Percentiles rank a stretch among this genome's conserved stretches.
These are phyloP conservation scores for Apiospora sp. DNA, from an alignment of 2,329 filamentous ascomycete species.

Conservation along the genomic window DNA sequence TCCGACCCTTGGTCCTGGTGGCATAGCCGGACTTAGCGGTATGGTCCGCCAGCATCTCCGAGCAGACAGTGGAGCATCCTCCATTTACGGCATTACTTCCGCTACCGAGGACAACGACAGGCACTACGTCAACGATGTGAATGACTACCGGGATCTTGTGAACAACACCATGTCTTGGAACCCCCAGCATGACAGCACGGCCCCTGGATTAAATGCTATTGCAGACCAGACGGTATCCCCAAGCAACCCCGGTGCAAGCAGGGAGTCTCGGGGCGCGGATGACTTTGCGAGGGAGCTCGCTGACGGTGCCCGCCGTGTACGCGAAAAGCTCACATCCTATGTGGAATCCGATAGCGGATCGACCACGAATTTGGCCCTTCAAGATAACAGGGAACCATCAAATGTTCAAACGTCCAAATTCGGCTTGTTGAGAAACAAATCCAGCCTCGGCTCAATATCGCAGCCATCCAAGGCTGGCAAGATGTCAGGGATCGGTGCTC, in stretches of 20 bases:
- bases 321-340: slow-evolving; percentile 76
- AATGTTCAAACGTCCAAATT: slow-evolving; percentile 48
- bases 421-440: slow-evolving; percentile 70
- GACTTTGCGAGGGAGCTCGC: slow-evolving; percentile 79
- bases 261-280: slow-evolving; percentile 52
- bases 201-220: slow-evolving; percentile 33
- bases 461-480: slow-evolving; percentile 65
- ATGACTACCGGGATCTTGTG: slow-evolving; percentile 29
- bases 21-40: slow-evolving; percentile 72
- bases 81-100: slow-evolving; percentile 68
- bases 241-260: background rate
- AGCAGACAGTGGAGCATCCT: slow-evolving; percentile 81
- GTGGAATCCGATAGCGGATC: slow-evolving; percentile 66
- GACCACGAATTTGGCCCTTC: background rate
- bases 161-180: slow-evolving; percentile 3
- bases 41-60: slow-evolving; percentile 87
- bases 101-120: slow-evolving; percentile 48
- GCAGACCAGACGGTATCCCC: background rate
- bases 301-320: slow-evolving; percentile 73
- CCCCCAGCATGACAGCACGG: slow-evolving; percentile 35
- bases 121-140: slow-evolving; percentile 46
- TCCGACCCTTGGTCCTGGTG: slow-evolving; percentile 74
- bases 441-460: slow-evolving; percentile 71
- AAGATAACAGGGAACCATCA: background rate
- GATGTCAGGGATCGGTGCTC: slow-evolving; percentile 63